These are phyloP conservation scores for Letharia columbiana DNA, from an alignment of 495 filamentous ascomycete species.

Conservation along the genomic window DNA sequence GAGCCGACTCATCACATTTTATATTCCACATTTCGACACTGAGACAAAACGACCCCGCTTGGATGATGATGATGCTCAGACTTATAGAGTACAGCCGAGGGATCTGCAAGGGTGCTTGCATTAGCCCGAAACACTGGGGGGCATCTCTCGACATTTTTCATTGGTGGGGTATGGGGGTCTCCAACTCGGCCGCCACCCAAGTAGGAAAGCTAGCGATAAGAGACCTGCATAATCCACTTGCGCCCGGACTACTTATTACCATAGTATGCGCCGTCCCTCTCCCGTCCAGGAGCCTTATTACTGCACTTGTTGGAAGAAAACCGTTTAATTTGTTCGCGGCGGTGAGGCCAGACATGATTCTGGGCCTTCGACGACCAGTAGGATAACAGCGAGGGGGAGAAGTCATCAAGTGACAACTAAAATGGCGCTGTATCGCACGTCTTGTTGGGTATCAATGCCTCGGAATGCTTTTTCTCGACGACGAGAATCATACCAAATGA, in stretches of 20 bases:
- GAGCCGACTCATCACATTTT: neutral
- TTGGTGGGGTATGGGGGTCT: neutral
- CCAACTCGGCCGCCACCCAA: neutral
- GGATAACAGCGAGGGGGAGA: neutral
- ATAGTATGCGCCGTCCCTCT: conserved; percentile 1
- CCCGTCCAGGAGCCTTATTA: neutral
- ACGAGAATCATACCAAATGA: neutral
- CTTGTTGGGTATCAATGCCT: neutral
- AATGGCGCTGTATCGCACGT: neutral
- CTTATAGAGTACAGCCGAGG: neutral
- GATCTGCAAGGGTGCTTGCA: conserved; percentile 4
- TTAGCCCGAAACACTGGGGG: neutral
- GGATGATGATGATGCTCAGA: neutral
- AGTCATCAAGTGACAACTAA: neutral
- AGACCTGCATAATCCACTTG: neutral
- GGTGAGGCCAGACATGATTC: neutral
- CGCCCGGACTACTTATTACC: neutral
- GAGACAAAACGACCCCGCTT: neutral
- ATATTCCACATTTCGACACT: too few species aligned
- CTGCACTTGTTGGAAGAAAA: neutral
- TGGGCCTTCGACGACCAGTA: neutral
- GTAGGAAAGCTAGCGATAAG: neutral
- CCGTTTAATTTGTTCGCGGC: neutral
- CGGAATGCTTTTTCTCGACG: neutral
- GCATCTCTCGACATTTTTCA: neutral